Evolutionary conservation across 129 eudicot genomes (phyloP).

Genomic region (Flaveria robusta): DNA sequence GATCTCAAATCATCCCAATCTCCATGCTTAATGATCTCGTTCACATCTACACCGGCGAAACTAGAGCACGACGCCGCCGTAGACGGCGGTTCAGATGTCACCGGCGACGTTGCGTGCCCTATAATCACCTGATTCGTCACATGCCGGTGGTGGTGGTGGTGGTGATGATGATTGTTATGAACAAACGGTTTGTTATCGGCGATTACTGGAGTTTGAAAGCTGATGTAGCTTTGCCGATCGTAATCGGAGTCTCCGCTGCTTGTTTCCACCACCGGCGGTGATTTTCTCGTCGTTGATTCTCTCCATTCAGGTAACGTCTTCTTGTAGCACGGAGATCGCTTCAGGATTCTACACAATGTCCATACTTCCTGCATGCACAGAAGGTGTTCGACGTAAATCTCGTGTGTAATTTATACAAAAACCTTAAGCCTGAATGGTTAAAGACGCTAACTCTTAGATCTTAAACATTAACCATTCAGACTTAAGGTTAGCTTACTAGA

Average conservation of each 20-base stretch:
- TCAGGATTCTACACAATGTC: conserved; percentile 80
- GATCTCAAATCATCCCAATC: conserved; percentile 75
- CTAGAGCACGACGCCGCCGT: conserved; percentile 39
- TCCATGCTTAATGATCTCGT: conserved; percentile 52
- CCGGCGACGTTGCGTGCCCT: conserved; percentile 23
- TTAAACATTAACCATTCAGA: too few relatives aligned
- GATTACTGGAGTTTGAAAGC: conserved; percentile 42
- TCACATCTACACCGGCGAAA: conserved; percentile 40
- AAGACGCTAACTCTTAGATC: too few relatives aligned
- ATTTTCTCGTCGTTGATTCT: conserved; percentile 37
- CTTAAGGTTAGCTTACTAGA: too few relatives aligned
- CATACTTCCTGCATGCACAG: conserved; percentile 77
- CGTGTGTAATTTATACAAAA: not conserved
- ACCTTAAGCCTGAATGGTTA: too few relatives aligned
- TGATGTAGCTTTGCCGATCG: conserved; percentile 48
- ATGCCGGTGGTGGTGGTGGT: conserved; percentile 7
- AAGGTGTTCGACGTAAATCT: conserved; percentile 22
- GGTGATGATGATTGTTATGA: conserved; percentile 11
- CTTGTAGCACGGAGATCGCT: conserved; percentile 50
- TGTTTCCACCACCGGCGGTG: conserved; percentile 34
- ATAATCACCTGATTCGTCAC: conserved; percentile 31
- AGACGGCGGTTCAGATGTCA: conserved; percentile 32
- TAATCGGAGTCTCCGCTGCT: conserved; percentile 60
- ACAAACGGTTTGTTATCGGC: conserved; percentile 15
- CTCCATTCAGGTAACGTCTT: conserved; percentile 63